phyloP scores from a whole-genome alignment of 2,329 filamentous ascomycete species.

The Trichothecium roseum region DNA sequence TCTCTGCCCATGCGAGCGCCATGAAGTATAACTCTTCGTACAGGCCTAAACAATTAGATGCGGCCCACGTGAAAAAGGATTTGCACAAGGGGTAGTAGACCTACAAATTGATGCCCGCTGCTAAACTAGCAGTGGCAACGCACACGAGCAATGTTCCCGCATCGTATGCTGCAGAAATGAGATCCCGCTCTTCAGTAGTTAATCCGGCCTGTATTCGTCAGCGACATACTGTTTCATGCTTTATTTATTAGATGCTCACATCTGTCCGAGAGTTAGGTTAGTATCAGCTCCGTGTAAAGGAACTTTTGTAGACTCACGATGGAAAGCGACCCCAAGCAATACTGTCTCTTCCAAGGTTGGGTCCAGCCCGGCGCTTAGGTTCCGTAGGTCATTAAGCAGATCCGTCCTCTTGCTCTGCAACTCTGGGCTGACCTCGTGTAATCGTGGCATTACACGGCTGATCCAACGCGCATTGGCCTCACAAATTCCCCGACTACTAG shows the following conservation, averaged over 20 bases:
- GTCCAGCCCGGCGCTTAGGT: conserved; percentile 56
- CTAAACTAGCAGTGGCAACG: conserved; percentile 68
- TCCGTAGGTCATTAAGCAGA: conserved; percentile 55
- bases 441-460: conserved; percentile 51
- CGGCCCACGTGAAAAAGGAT: background rate
- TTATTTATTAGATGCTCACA: conserved; percentile 16
- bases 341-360: conserved; percentile 54
- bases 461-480: conserved; percentile 61
- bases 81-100: conserved; percentile 5
- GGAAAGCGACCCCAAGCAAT: conserved; percentile 60
- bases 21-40: conserved; percentile 64
- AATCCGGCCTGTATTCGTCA: conserved; percentile 44
- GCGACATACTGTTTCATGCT: conserved; percentile 2
- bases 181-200: conserved; percentile 64
- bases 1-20: conserved; percentile 68
- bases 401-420: conserved; percentile 51
- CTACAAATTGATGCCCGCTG: conserved; percentile 69
- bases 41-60: conserved; percentile 29
- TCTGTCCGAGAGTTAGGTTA: conserved; percentile 21
- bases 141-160: conserved; percentile 57
- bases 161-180: conserved; percentile 63
- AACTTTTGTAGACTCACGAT: conserved; percentile 39
- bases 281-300: background rate
- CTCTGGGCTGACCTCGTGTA: conserved; percentile 31
- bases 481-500: conserved; percentile 56